phyloP scores from a whole-genome alignment of 768 basidiomycete species.

The Tulasnella sp. region DNA sequence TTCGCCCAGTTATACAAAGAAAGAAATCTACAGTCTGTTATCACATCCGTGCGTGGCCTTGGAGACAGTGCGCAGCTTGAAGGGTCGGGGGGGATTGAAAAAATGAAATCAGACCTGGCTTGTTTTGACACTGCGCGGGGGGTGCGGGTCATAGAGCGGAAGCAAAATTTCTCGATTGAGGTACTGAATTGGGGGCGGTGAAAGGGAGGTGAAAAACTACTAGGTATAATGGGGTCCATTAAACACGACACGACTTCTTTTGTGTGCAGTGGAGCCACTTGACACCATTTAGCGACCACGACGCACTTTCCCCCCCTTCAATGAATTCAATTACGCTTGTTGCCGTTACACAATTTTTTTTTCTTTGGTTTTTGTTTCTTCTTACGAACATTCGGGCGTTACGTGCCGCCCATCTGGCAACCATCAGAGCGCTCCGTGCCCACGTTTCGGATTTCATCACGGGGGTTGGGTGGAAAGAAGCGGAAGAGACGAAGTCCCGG shows the following conservation, averaged over 20 bases:
- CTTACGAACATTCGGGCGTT: not conserved
- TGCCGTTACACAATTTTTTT: not conserved
- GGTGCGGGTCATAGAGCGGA: not conserved
- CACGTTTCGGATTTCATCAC: conserved; percentile 2
- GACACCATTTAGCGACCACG: not conserved
- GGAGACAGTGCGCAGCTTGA: not conserved
- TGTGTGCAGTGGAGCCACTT: not conserved
- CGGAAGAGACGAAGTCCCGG: not conserved
- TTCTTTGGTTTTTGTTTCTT: not conserved
- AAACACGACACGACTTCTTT: not conserved
- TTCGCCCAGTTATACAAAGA: not conserved
- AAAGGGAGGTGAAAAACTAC: not conserved
- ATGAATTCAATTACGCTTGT: not conserved
- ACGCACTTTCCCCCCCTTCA: not conserved
- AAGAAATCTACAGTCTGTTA: not conserved
- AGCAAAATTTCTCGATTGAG: conserved; percentile 2
- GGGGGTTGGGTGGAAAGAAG: not conserved
- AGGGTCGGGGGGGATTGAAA: too few species aligned
- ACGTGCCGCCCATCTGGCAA: not conserved
- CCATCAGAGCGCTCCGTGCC: not conserved
- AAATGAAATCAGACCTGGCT: conserved; percentile 4
- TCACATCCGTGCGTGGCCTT: too few species aligned
- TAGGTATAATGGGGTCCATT: not conserved
- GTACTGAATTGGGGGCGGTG: not conserved
- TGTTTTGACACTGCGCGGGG: not conserved